phyloP scores from a whole-genome alignment of 495 filamentous ascomycete genomes.

The Bryoglossum gracile region DNA sequence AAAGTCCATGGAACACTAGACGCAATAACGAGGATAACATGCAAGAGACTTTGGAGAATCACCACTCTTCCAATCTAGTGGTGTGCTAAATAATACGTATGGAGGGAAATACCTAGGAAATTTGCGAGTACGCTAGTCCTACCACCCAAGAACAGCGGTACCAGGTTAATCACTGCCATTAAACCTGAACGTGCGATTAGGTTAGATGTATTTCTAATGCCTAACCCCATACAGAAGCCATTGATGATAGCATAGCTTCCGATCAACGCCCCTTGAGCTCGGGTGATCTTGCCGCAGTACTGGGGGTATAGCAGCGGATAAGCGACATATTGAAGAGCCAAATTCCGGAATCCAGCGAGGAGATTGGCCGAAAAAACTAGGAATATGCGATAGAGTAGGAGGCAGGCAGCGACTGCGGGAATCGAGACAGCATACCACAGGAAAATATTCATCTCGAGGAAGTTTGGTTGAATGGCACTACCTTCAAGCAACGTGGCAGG shows the following conservation, averaged over 20 bases:
- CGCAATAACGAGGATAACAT: not conserved
- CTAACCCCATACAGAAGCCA: slow-evolving; percentile 1
- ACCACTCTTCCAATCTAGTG: slow-evolving; percentile 9
- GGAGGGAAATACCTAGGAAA: slow-evolving; percentile 1
- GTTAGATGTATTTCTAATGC: not conserved
- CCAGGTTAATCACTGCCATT: slow-evolving; percentile 5
- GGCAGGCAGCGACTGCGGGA: too few relatives aligned
- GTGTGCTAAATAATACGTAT: slow-evolving; percentile 7
- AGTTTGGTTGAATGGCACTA: too few relatives aligned
- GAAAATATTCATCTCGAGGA: too few relatives aligned
- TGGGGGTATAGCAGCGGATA: too few relatives aligned
- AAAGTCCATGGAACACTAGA: not conserved
- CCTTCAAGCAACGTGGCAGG: too few relatives aligned
- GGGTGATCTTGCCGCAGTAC: slow-evolving; percentile 1
- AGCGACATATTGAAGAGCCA: too few relatives aligned
- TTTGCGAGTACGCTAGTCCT: slow-evolving; percentile 1
- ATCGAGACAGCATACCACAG: too few relatives aligned
- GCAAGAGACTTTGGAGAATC: not conserved
- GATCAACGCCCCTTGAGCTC: not conserved
- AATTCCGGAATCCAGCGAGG: too few relatives aligned
- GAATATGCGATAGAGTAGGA: too few relatives aligned
- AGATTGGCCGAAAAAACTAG: too few relatives aligned
- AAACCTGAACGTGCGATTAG: not conserved
- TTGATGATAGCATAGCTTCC: not conserved
- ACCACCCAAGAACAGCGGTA: slow-evolving; percentile 5